phyloP scores from a whole-genome alignment of 257 asterid species.

The Nicotiana undulata region DNA sequence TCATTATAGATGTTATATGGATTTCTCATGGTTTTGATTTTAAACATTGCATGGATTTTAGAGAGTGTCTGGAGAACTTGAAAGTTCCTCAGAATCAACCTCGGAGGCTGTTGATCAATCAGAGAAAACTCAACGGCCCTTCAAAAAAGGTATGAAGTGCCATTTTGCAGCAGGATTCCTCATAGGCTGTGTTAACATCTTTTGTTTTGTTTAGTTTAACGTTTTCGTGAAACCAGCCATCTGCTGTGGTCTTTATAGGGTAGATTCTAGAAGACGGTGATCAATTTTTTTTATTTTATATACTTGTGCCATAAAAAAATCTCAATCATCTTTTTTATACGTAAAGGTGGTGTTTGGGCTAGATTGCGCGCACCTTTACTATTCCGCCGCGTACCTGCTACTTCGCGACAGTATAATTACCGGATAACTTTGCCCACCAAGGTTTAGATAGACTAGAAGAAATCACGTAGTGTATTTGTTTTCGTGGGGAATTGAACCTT shows the following conservation, averaged over 20 bases:
- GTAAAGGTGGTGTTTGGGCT: background rate
- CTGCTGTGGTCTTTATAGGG: background rate
- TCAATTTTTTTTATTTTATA: background rate
- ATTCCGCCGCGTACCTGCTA: background rate
- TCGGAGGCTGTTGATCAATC: conserved; percentile 44
- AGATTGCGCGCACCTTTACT: background rate
- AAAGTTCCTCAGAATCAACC: conserved; percentile 45
- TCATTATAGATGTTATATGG: background rate
- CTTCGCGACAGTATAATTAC: background rate
- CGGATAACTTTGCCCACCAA: background rate
- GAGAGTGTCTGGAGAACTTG: conserved; percentile 69
- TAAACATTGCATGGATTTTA: conserved; percentile 24
- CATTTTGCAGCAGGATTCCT: background rate
- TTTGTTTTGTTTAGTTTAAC: background rate
- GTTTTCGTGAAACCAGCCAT: background rate
- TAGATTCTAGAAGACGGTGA: background rate
- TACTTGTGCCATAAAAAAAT: background rate
- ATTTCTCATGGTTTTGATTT: background rate
- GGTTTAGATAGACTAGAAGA: background rate
- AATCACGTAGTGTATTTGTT: background rate
- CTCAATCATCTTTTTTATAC: background rate
- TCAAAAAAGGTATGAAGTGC: conserved; percentile 59
- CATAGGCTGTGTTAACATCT: background rate
- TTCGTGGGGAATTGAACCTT: background rate
- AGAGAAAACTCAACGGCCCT: conserved; percentile 36